Evolutionary conservation across 2,329 filamentous ascomycete genomes (phyloP).

Genomic region (Mycosphaerelloides madeirae): DNA sequence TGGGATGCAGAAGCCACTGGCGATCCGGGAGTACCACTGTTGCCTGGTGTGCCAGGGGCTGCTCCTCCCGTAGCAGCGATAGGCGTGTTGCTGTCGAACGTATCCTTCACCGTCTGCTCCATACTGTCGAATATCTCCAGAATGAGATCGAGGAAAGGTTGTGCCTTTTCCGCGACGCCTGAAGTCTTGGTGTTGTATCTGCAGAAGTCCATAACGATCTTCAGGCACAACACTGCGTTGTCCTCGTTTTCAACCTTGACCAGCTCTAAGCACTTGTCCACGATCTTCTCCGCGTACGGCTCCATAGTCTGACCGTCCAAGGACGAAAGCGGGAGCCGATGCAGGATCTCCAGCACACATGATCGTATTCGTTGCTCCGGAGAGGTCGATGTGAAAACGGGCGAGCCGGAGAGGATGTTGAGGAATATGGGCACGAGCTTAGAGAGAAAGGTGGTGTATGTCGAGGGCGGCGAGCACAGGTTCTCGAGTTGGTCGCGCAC

Average conservation of each 20-base stretch:
- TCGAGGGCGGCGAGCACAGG: constrained; percentile 66
- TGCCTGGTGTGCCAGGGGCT: constrained; percentile 61
- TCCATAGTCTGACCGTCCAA: constrained; percentile 68
- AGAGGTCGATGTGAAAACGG: constrained; percentile 86
- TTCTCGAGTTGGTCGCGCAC: constrained; percentile 89
- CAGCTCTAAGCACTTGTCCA: constrained; percentile 83
- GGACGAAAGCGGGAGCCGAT: constrained; percentile 69
- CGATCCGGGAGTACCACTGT: constrained; percentile 68
- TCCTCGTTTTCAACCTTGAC: constrained; percentile 95
- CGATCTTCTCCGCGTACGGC: constrained; percentile 79
- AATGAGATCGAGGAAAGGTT: constrained; percentile 84
- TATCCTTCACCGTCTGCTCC: constrained; percentile 90
- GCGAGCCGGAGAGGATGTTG: constrained; percentile 75
- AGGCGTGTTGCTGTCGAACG: constrained; percentile 68
- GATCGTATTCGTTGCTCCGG: constrained; percentile 92
- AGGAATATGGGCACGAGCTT: constrained; percentile 88
- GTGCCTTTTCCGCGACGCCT: constrained; percentile 72
- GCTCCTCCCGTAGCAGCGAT: constrained; percentile 50
- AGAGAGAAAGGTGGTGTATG: constrained; percentile 76
- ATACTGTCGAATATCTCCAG: constrained; percentile 94
- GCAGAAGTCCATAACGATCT: constrained; percentile 95
- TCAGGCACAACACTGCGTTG: constrained; percentile 96
- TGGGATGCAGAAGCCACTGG: constrained; percentile 70
- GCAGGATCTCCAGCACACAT: constrained; percentile 88
- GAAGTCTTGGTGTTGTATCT: constrained; percentile 73